A percentile compares a stretch with the other conserved stretches of the same genome.
phyloP scores from a whole-genome alignment of 805 yeast species.

The Starmerella asiatica region DNA sequence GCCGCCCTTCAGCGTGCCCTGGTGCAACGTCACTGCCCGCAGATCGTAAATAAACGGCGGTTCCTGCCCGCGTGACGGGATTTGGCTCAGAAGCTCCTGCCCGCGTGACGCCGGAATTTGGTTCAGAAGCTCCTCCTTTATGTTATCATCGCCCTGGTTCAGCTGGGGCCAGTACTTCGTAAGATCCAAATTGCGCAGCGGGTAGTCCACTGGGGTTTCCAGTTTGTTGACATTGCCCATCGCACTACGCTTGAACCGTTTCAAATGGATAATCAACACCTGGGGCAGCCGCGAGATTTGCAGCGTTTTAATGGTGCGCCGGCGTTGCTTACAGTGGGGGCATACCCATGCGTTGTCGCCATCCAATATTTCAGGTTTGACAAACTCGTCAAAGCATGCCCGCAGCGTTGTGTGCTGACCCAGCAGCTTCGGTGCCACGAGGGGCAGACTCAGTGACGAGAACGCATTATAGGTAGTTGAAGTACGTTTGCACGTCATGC shows the following conservation, averaged over 20 bases:
- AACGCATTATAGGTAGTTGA: constrained; percentile 81
- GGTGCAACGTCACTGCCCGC: constrained; percentile 74
- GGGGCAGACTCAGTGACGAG: constrained; percentile 65
- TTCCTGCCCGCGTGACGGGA: constrained; percentile 55
- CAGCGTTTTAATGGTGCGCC: constrained; percentile 53
- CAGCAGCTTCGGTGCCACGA: constrained; percentile 25
- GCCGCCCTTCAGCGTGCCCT: constrained; percentile 70
- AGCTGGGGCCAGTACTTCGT: constrained; percentile 56
- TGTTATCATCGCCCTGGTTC: constrained; percentile 9
- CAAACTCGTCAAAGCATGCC: constrained; percentile 66
- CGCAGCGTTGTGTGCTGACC: constrained; percentile 31
- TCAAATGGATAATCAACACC: constrained; percentile 68
- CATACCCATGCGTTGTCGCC: constrained; percentile 79
- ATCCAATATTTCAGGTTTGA: constrained; percentile 57
- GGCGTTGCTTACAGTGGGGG: constrained; percentile 52
- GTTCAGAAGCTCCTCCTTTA: constrained; percentile 34
- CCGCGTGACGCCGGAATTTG: too few relatives aligned
- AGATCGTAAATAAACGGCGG: constrained; percentile 70
- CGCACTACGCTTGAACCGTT: constrained; percentile 47
- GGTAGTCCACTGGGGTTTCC: constrained; percentile 55
- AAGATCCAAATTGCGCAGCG: constrained; percentile 46
- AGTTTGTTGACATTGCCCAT: constrained; percentile 34
- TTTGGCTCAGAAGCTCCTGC: constrained; percentile 32
- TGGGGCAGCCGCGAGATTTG: constrained; percentile 67
- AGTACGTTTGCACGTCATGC: constrained; percentile 57